phyloP scores from a whole-genome alignment of 192 early-diverging fungal genomes.

The Geranomyces michiganensis region DNA sequence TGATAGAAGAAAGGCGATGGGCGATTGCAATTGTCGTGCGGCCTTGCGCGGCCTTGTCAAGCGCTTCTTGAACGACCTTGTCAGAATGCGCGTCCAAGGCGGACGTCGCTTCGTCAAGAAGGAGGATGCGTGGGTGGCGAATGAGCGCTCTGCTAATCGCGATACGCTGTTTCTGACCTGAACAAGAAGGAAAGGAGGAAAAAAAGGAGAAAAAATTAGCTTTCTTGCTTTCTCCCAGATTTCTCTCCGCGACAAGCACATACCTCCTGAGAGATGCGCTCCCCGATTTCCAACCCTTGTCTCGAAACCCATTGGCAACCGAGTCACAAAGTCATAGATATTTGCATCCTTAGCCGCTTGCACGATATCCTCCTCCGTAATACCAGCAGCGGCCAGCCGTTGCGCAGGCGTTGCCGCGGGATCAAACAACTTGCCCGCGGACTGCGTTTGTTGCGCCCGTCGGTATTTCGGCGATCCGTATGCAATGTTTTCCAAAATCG shows the following conservation, averaged over 20 bases:
- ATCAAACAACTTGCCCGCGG: conserved; percentile 6
- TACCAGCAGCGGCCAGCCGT: background rate
- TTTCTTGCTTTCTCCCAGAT: too few relatives aligned
- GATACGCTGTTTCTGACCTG: conserved; percentile 90
- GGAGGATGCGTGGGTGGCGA: conserved; percentile 48
- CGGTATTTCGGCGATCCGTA: conserved; percentile 9
- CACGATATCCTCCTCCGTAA: conserved; percentile 62
- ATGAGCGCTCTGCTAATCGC: conserved; percentile 88
- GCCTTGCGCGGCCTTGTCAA: conserved; percentile 55
- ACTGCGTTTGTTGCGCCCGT: background rate
- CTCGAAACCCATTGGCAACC: conserved; percentile 46
- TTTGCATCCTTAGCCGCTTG: conserved; percentile 15
- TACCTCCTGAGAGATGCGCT: conserved; percentile 42
- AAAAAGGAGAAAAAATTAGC: background rate
- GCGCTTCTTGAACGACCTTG: conserved; percentile 62
- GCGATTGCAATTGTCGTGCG: conserved; percentile 75
- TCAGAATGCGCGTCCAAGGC: conserved; percentile 64
- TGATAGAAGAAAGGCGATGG: conserved; percentile 68
- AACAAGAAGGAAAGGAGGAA: conserved; percentile 11
- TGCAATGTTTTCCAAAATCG: conserved; percentile 52
- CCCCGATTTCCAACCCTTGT: conserved; percentile 32
- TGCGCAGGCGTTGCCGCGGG: background rate
- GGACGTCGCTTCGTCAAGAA: conserved; percentile 54
- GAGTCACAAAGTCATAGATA: conserved; percentile 56
- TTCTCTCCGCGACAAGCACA: conserved; percentile 55